Evolutionary conservation across 805 yeast genomes (phyloP), one percentile per base, ranked within the genome.

Genomic region (Monosporozyma unispora): DNA sequence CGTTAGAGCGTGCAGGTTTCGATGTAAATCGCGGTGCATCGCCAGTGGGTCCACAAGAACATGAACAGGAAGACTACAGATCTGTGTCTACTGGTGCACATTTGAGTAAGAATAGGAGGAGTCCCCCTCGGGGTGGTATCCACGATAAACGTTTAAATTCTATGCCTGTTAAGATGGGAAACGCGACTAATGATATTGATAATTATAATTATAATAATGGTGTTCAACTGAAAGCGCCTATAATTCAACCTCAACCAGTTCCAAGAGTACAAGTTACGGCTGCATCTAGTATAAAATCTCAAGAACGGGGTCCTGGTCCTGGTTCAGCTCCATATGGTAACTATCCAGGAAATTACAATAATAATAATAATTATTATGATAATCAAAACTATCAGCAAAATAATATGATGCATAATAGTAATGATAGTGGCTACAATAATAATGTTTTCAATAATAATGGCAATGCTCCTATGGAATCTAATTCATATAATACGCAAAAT

Each of bases 1-100:
- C 84, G 2, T 79, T 84, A 64, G 93, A 86, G 61, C 68, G 93
- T 55, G 93, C 93, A 0, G 95, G 95, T 0, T 86, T 86, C 58
- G 93, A 85, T 22, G 53, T 55, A 14, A 54, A 53, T 5, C 29
- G 23, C 6, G 35, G 23, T 18, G 25, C 14, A 18, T 14, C 39
- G 9, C 39, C 39, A 8, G 9, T 18, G 22, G 39, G 18, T 19
- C 6, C 22, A 18, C 12, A 35, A 35, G 35, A 14, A 14, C 35
- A 31, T 14, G 35, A n/a, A 11, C 6, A 11, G 14, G n/a, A 12
- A 31, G 35, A 31, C 16, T 16, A 31, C 12, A 12, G 35, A 31
- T 31, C 35, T 12, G 31, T 18, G 12, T 18, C 45, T 42, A 18
- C 33, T 22, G 19, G 31, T 22, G 45, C 35, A 12, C 35, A 14